Evolutionary conservation across 768 basidiomycete genomes (phyloP).

Genomic region (Lactifluus hygrophoroides): DNA sequence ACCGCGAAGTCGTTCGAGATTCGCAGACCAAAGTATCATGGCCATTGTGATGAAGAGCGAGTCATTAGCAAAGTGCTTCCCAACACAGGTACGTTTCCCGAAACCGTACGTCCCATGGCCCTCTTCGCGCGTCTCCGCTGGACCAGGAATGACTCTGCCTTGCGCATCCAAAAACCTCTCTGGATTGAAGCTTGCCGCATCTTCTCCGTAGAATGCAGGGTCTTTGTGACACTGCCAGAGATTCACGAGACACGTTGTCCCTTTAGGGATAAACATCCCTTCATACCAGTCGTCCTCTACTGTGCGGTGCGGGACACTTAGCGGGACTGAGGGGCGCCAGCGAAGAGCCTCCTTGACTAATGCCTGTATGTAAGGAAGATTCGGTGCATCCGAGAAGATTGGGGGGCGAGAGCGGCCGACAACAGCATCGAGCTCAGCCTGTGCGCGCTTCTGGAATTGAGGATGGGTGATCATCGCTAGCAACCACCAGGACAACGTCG

Average conservation of each 20-base stretch:
- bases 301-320: neutral
- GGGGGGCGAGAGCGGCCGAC: constrained; percentile 6
- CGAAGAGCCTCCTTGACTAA: too few relatives aligned
- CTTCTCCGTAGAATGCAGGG: too few relatives aligned
- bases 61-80: constrained; percentile 18
- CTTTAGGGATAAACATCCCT: too few relatives aligned
- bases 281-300: constrained; percentile 23
- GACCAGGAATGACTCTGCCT: too few relatives aligned
- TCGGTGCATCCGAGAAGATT: too few relatives aligned
- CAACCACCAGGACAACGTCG: constrained; percentile 9
- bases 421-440: too few relatives aligned
- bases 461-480: constrained; percentile 18
- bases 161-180: constrained; percentile 17
- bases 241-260: too few relatives aligned
- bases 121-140: too few relatives aligned
- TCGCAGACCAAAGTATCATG: constrained; percentile 18
- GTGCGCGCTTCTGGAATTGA: too few relatives aligned
- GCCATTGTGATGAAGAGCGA: constrained; percentile 21
- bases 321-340: neutral
- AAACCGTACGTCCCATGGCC: constrained; percentile 18
- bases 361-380: too few relatives aligned
- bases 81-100: constrained; percentile 19
- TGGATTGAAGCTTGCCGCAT: too few relatives aligned
- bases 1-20: constrained; percentile 9
- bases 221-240: too few relatives aligned